phyloP scores from a whole-genome alignment of 2,329 filamentous ascomycete genomes.

The Chlorencoelia australis region DNA sequence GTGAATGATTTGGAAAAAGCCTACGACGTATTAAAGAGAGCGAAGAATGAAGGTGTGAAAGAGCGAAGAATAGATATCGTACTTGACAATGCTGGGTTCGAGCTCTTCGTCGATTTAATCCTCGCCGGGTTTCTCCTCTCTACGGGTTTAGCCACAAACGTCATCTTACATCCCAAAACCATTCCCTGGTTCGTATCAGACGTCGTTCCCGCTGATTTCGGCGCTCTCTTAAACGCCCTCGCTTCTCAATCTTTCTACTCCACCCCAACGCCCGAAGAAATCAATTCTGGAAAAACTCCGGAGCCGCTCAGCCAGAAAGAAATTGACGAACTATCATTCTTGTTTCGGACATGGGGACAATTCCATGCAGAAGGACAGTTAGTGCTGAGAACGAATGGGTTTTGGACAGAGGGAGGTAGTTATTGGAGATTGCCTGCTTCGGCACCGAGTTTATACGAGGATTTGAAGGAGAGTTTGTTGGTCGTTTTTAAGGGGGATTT shows the following conservation, averaged over 20 bases:
- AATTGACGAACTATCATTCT: constrained; percentile 54
- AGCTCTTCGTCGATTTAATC: constrained; percentile 90
- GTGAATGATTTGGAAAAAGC: constrained; percentile 72
- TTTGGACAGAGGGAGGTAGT: constrained; percentile 83
- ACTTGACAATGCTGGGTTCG: constrained; percentile 94
- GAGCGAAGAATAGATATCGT: constrained; percentile 85
- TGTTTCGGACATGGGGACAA: constrained; percentile 73
- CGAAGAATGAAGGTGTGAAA: constrained; percentile 50
- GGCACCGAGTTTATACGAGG: constrained; percentile 58
- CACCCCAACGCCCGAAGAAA: constrained; percentile 58
- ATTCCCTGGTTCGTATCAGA: constrained; percentile 99
- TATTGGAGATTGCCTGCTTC: constrained; percentile 76
- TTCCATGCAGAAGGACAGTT: constrained; percentile 79
- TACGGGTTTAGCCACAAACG: constrained; percentile 70
- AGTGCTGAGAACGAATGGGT: constrained; percentile 70
- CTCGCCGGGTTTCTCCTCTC: constrained; percentile 84
- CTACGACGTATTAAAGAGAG: constrained; percentile 57
- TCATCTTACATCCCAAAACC: constrained; percentile 86
- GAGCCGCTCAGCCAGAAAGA: constrained; percentile 58
- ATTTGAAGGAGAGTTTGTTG: constrained; percentile 73
- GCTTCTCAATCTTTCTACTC: constrained; percentile 69
- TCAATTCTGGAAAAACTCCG: constrained; percentile 45
- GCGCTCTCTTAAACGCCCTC: constrained; percentile 71
- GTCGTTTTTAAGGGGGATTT: constrained; percentile 96
- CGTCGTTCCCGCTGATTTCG: constrained; percentile 78